Evolutionary conservation across 164 flowering plant genomes (phyloP), one percentile per base, ranked within the genome.

Genomic region (Platanus orientalis): DNA sequence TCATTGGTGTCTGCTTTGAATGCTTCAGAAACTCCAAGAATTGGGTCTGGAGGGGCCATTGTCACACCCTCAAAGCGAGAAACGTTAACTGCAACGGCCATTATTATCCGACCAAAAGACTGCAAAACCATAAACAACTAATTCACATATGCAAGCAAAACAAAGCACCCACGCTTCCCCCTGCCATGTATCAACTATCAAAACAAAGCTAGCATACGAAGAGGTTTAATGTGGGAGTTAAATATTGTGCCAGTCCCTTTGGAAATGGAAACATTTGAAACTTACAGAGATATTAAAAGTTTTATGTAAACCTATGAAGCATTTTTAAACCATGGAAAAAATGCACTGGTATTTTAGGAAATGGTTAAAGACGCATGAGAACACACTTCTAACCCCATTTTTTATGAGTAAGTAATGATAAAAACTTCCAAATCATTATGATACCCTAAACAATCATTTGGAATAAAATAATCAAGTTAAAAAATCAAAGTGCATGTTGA

Each of bases 21-120:
- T 70, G 98, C 98, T 75, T 93, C 98, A 65, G 96, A 87, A 67
- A 90, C 98, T 66, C 98, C 98, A 61, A 93, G 91, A 77, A 93
- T 93, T 14, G 98, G 98, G 61, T 93, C 98, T 21, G 97, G 95
- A 45, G 98, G 98, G 64, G 98, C 98, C 98, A 93, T 89, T 55
- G 92, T 74, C 59, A 93, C 72, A 5, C 84, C 88, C 71, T 89
- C 96, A 73, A 93, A 93, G 32, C 88, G 90, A 70, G 97, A 93
- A 27, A 71, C 81, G 52, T 83, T 75, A 20, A 81, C 84, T 42
- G 96, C 76, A 52, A 75, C 74, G 44, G 74, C 67, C 98, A 89
- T 86, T 57, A 78, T 74, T 54, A 81, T 68, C 74, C 90, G 79
- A 36, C 85, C 73, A 68, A 56, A 66, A 65, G 82, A 72, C 92